Conservation (phyloP, 2,329 filamentous ascomycete species). For the Microcyclosporella mali region DNA sequence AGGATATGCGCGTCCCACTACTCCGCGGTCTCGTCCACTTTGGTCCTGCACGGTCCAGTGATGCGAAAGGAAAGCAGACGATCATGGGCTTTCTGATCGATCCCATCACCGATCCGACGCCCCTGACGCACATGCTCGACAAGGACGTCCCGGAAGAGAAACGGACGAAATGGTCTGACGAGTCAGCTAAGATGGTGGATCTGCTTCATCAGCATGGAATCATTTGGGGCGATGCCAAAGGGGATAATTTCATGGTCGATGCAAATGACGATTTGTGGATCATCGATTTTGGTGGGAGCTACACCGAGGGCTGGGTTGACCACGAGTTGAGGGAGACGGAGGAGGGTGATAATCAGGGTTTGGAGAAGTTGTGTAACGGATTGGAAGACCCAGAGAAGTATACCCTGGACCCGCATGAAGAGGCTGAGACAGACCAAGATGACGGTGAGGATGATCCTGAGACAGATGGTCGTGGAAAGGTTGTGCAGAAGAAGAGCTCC, state of each 20-base stretch:
- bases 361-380: constrained; percentile 27
- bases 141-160: constrained; percentile 25
- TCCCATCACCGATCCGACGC: constrained; percentile 27
- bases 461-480: constrained; percentile 3
- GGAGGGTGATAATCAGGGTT: constrained; percentile 31
- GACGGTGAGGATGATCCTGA: constrained; percentile 2
- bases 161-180: constrained; percentile 28
- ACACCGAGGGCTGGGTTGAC: constrained; percentile 36
- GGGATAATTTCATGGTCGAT: constrained; percentile 38
- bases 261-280: constrained; percentile 33
- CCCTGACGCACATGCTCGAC: constrained; percentile 30
- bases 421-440: constrained; percentile 6
- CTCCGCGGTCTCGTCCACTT: constrained; percentile 28
- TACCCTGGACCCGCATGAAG: constrained; percentile 12
- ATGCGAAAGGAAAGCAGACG: constrained; percentile 12
- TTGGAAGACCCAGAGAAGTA: constrained; percentile 24
- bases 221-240: constrained; percentile 37
- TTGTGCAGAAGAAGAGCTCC: constrained; percentile 5
- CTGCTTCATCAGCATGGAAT: constrained; percentile 32
- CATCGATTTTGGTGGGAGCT: constrained; percentile 36
- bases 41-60: neutral
- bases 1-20: constrained; percentile 27
- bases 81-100: constrained; percentile 33
- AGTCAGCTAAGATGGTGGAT: constrained; percentile 24
- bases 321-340: constrained; percentile 30